Evolutionary conservation across 228 moss, liverwort and hornwort species (phyloP), one percentile per base, ranked within the genome.

Genomic region (Sphagnum magellanicum): DNA sequence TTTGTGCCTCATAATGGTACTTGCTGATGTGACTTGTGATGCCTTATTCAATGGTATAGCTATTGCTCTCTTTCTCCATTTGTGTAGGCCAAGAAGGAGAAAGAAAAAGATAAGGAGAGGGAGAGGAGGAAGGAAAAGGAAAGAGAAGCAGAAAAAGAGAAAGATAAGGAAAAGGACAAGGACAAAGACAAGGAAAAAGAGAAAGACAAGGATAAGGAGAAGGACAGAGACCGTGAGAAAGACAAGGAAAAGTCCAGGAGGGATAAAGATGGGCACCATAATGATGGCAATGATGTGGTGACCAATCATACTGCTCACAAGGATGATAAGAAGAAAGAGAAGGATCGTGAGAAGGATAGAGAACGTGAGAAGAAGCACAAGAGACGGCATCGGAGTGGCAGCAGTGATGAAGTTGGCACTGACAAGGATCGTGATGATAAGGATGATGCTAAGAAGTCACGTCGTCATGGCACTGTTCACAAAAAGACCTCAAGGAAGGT

Each of bases 401-500:
- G 98, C 81, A 94, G 94, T 79, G 98, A 98, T 64, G 95, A 95
- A 81, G 71, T 80, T 5, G 78, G 77, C 63, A 92, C 92, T 63
- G 98, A 92, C 49, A 87, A 87, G 76, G 87, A 87, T 64, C 90
- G 87, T 67, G 98, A 95, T 62, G 98, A 94, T 81, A 98, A 79
- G 81, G 98, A 98, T 77, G 88, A 91, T 72, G 75, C 87, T 47
- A 89, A 90, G 75, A 98, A 83, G 79, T 90, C 90, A 12, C 98
- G 94, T 50, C 91, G 94, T 61, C 98, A 98, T 91, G 91, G 87
- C 71, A 86, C 79, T 84, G 94, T 93, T 70, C 83, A 91, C 80
- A 92, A 88, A 82, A 98, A 92, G 79, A 81, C 94, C 74, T 94
- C 94, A 76, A 92, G 94, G 90, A 98, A 98, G 97, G 97, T 98